These are phyloP conservation scores for Noccaea bulbosa DNA, from an alignment of 345 rosid genomes.

Conservation along the genomic window DNA sequence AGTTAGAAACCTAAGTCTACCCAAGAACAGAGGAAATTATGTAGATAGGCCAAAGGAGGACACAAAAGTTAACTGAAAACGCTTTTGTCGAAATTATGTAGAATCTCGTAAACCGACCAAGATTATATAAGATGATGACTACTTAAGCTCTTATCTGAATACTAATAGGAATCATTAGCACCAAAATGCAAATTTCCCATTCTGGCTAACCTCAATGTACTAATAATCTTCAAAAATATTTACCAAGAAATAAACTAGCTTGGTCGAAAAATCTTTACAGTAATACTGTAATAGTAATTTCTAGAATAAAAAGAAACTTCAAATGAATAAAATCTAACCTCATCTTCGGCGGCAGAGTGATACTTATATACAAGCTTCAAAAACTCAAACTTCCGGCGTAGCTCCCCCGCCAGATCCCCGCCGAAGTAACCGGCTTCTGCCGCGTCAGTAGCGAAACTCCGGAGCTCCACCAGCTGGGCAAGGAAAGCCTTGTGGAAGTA, in stretches of 20 bases:
- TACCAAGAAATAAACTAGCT: too few species aligned
- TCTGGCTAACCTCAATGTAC: conserved; percentile 9
- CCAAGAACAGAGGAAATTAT: background rate
- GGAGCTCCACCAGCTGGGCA: conserved; percentile 61
- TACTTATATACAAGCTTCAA: conserved; percentile 65
- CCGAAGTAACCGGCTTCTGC: conserved; percentile 39
- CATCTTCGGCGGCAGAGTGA: conserved; percentile 76
- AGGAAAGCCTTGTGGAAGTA: conserved; percentile 74
- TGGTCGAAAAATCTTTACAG: too few species aligned
- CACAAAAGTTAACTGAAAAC: background rate
- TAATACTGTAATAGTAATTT: too few species aligned
- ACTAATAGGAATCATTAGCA: background rate
- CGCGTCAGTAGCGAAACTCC: conserved; percentile 46
- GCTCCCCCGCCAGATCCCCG: conserved; percentile 44
- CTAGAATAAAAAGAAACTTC: too few species aligned
- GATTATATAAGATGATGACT: conserved; percentile 1
- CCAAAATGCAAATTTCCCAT: background rate
- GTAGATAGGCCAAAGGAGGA: background rate
- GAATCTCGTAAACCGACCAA: conserved; percentile 7
- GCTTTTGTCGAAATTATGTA: too few species aligned
- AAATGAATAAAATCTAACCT: conserved; percentile 50
- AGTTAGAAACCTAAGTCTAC: background rate
- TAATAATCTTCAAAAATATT: conserved; percentile 7
- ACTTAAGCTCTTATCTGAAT: background rate
- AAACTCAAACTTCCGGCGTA: conserved; percentile 60